Percentiles rank a stretch among this genome's conserved stretches.
Conservation (phyloP, 2,329 filamentous ascomycete genomes). For the Chaetomium olivaceum region DNA sequence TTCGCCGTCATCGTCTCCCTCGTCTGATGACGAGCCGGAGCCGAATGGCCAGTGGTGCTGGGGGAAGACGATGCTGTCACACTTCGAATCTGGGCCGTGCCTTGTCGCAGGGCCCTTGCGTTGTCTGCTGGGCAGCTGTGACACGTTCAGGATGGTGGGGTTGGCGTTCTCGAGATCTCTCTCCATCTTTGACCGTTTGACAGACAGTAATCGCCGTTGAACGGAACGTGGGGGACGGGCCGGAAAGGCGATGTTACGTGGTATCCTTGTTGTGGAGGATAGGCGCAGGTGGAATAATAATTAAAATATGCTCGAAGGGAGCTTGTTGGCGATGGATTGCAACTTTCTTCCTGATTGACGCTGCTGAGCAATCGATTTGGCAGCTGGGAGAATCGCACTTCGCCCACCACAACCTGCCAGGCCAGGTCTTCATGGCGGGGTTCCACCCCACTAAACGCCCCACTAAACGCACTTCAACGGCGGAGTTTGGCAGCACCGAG, state of each 20-base stretch:
- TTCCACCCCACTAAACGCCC: not conserved
- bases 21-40: constrained; percentile 39
- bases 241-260: not conserved
- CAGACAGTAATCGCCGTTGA: not conserved
- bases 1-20: constrained; percentile 43
- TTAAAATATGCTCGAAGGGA: not conserved
- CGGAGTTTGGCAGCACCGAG: not conserved
- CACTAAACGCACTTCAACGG: not conserved
- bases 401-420: not conserved
- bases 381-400: not conserved
- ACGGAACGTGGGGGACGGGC: not conserved
- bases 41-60: constrained; percentile 46
- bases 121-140: constrained; percentile 82
- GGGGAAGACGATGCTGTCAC: constrained; percentile 49
- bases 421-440: not conserved
- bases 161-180: constrained; percentile 73
- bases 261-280: not conserved
- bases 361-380: not conserved
- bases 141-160: constrained; percentile 84
- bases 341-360: constrained; percentile 6
- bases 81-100: constrained; percentile 51
- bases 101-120: constrained; percentile 51
- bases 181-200: constrained; percentile 37
- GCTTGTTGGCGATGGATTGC: constrained; percentile 10
- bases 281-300: not conserved